Evolutionary conservation across 1,284 basidiomycete species (phyloP), one percentile per base, ranked within the genome.

Genomic region (Cryptococcus sp.): DNA sequence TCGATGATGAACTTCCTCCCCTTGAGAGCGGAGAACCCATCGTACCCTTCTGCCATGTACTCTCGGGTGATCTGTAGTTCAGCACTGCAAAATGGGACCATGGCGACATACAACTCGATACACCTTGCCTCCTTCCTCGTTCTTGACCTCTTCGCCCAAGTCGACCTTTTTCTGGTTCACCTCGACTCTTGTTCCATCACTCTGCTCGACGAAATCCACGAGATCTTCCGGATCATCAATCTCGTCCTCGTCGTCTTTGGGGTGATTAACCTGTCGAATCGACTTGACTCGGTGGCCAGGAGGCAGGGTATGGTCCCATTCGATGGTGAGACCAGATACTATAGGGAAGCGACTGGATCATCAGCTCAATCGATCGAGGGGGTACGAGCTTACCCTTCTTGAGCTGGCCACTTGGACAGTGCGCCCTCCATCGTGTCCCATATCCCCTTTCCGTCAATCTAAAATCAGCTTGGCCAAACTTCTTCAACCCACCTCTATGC

Each of bases 381-480:
- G 14, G 22, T 1, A 54, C n/a, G n/a, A n/a, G n/a, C 77, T 63
- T 52, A 82, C 87, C 89, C 91, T 78, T 94, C 91, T 72, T 93
- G 90, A 18, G 87, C 84, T 4, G 91, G 91, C 80, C 87, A 94
- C 47, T 81, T 85, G 46, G 76, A 77, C 12, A 95, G 74, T 1
- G 82, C 82, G 25, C 79, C 78, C 66, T 95, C 91, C 18, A 94
- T 62, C 0, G 85, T 82, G 47, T 83, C 83, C 87, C 88, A 92
- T 33, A 94, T 80, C 0, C 83, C 78, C 59, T 80, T 76, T 0
- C 91, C 91, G 57, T 88, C 86, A 14, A 94, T 70, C 71, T 90
- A 43, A 4, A 43, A 14, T 33, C 19, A 39, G n/a, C 19, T 18
- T 11, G 40, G 5, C 18, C 23, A 39, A 10, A 35, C 14, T n/a